phyloP scores from a whole-genome alignment of 169 alveolate species.

The Plasmodium fragile region DNA sequence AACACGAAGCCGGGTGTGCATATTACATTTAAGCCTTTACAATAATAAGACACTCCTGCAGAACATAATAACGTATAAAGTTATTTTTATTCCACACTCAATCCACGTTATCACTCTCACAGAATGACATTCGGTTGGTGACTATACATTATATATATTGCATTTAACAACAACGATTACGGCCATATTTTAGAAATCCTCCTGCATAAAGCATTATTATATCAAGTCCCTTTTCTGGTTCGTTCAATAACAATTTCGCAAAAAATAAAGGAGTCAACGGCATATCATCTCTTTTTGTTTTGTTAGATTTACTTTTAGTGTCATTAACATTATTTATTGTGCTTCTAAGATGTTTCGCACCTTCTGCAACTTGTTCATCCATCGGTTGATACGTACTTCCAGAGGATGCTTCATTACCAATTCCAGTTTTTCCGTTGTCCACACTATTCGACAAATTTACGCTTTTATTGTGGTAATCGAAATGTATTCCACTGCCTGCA shows the following conservation, averaged over 20 bases:
- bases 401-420: neutral
- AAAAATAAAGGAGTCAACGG: neutral
- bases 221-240: conserved; percentile 18
- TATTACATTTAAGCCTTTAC: neutral
- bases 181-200: neutral
- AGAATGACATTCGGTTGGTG: neutral
- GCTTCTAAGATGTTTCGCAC: neutral
- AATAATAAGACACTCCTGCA: neutral
- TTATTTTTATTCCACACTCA: neutral
- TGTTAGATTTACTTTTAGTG: neutral
- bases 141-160: neutral
- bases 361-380: neutral
- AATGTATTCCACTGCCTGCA: neutral
- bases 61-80: neutral
- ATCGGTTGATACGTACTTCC: neutral
- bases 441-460: neutral
- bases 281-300: neutral
- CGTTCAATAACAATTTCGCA: neutral
- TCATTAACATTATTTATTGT: neutral
- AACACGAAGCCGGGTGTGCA: neutral
- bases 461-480: too few species aligned
- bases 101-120: neutral
- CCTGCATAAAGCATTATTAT: conserved; percentile 23
- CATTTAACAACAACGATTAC: neutral
- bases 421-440: neutral